Percentiles rank a stretch among this genome's conserved stretches.
Evolutionary conservation across 179 eudicot species (phyloP).

Genomic region (Spinacia oleracea): DNA sequence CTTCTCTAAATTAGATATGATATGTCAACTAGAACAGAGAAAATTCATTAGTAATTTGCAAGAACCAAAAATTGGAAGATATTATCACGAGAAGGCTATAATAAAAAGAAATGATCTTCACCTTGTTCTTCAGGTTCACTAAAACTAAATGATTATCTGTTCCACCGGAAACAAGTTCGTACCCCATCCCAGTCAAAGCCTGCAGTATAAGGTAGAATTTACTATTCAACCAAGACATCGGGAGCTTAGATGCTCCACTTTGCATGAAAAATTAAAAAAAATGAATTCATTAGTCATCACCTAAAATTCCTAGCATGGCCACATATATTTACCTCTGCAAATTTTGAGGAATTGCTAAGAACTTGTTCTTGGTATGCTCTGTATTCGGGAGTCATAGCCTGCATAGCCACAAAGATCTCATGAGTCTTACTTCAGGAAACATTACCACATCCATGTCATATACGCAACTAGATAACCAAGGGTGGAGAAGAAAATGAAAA

Average conservation of each 20-base stretch:
- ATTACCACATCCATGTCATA: background rate
- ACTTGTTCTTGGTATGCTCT: constrained; percentile 99
- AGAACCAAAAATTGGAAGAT: background rate
- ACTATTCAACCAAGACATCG: background rate
- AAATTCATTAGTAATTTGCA: background rate
- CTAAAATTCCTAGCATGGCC: background rate
- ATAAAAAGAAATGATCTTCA: constrained; percentile 30
- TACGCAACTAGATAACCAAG: background rate
- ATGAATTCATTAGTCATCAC: background rate
- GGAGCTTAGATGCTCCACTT: no score
- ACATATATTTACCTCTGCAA: constrained; percentile 63
- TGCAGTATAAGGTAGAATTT: constrained; percentile 37
- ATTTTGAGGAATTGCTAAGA: constrained; percentile 76
- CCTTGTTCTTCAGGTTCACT: constrained; percentile 90
- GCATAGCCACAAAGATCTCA: constrained; percentile 21
- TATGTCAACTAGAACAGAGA: background rate
- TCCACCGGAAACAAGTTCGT: constrained; percentile 97
- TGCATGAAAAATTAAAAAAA: no score
- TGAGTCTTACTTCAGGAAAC: background rate
- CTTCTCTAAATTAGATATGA: background rate
- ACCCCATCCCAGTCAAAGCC: constrained; percentile 65
- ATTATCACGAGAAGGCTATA: background rate
- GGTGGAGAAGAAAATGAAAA: background rate
- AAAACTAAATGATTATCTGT: constrained; percentile 93
- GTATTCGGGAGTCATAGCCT: constrained; percentile 94